phyloP scores from a whole-genome alignment of 225 moss, liverwort and hornwort species.

The Sphagnum contortum region DNA sequence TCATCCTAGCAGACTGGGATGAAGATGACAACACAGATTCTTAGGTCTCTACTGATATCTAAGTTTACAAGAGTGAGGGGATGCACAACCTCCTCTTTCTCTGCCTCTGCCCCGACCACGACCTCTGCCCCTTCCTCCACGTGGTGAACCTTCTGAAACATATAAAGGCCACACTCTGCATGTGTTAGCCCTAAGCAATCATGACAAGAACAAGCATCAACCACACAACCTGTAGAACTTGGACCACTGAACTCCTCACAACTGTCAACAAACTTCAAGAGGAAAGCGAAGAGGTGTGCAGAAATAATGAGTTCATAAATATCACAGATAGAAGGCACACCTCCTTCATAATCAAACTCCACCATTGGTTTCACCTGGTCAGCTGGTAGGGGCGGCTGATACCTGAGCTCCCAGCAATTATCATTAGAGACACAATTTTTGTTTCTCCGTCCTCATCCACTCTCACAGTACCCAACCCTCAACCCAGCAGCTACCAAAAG shows the following conservation, averaged over 20 bases:
- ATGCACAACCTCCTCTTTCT: constrained; percentile 38
- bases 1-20: no score
- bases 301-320: no score
- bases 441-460: no score
- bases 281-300: no score
- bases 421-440: no score
- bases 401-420: constrained; percentile 31
- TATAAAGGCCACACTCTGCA: constrained; percentile 22
- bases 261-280: no score
- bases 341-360: constrained; percentile 77
- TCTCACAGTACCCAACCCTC: not conserved
- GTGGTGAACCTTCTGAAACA: constrained; percentile 39
- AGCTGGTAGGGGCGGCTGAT: constrained; percentile 95
- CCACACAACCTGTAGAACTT: no score
- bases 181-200: constrained; percentile 21
- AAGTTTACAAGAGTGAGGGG: no score
- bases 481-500: not conserved
- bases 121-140: constrained; percentile 44
- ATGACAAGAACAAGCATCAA: constrained; percentile 5
- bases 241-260: no score
- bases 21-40: no score
- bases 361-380: constrained; percentile 99
- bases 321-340: no score
- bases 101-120: constrained; percentile 46
- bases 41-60: no score